These are phyloP conservation scores for Eucalyptus coolabah DNA, from an alignment of 345 rosid species.

Conservation along the genomic window DNA sequence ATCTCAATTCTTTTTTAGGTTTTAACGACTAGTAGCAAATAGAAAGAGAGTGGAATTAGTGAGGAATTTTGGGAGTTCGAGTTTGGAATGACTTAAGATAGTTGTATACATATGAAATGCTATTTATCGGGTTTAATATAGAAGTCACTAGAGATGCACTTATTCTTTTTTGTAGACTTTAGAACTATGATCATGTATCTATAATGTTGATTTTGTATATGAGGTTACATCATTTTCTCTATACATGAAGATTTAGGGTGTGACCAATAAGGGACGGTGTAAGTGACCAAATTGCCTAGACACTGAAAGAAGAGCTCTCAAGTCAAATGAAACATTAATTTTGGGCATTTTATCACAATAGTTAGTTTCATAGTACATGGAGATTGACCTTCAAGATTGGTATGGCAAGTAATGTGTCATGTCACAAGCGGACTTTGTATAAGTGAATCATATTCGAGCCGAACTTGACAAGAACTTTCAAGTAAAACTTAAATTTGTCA, in stretches of 20 bases:
- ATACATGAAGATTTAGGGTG: background rate
- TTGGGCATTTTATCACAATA: background rate
- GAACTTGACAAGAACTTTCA: fast-evolving
- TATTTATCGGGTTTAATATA: no score
- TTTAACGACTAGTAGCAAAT: background rate
- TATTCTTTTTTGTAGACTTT: no score
- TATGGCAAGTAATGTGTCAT: background rate
- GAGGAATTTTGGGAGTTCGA: background rate
- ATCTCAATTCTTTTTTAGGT: background rate
- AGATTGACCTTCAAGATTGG: background rate
- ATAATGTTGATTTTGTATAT: no score
- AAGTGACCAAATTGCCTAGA: background rate
- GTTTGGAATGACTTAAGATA: background rate
- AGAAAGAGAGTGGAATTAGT: background rate
- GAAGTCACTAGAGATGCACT: background rate
- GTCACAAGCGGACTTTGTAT: background rate
- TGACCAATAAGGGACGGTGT: no score
- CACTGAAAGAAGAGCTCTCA: background rate
- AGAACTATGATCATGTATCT: no score
- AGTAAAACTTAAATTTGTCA: background rate
- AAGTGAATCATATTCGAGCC: fast-evolving
- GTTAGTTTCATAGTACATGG: background rate
- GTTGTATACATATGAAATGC: background rate
- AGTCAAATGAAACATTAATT: background rate
- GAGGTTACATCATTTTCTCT: background rate